Base-by-base conservation (phyloP, 768 basidiomycete species). In the Tricholoma furcatifolium region DNA sequence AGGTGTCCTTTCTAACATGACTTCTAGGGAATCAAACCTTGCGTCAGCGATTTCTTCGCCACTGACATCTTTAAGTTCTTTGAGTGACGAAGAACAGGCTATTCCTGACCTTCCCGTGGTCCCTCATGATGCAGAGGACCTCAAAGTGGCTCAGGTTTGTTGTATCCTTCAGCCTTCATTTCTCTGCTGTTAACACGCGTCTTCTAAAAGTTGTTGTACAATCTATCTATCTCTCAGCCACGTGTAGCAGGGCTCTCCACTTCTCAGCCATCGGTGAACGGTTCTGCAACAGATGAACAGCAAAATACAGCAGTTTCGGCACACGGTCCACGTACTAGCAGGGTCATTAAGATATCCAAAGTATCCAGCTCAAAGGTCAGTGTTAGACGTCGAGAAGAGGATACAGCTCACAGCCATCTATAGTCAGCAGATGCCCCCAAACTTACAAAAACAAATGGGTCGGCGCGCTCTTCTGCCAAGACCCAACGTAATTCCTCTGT, bases 41-140 rank as follows among this genome's bases (percentile, higher is more conserved):
- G 60, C 63, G 15, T 87, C 86, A 41, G 75, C 72, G 32, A 64
- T 83, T 65, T 89, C 85, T 11, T 89, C 88, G 1, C 88, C 87
- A 2, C 68, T 90, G 38, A 88, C 88, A 20, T 86, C 87, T 1
- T 67, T 91, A 44, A 88, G 85, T 58, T 89, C 87, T 34, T 65
- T 88, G 53, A 86, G 87, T 49, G 88, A 85, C 47, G 81, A 84
- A 18, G 75, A 79, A 30, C 64, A 69, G 65, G 53, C 58, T 60
- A 49, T 57, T 47, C 56, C 67, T 20, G 56, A 67, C 44, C 48
- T 64, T 53, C 49, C 61, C 51, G 36, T 61, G 57, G 30, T 67
- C 59, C 58, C 64, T 57, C 53, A 58, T 63, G 69, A 76, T 55
- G 35, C 63, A 0, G 84, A 84, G 41, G 83, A 86, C 47, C 57